A percentile compares a stretch with the other conserved stretches of the same genome.
Evolutionary conservation across 1,284 basidiomycete species (phyloP).

Genomic region (Malassezia restricta): DNA sequence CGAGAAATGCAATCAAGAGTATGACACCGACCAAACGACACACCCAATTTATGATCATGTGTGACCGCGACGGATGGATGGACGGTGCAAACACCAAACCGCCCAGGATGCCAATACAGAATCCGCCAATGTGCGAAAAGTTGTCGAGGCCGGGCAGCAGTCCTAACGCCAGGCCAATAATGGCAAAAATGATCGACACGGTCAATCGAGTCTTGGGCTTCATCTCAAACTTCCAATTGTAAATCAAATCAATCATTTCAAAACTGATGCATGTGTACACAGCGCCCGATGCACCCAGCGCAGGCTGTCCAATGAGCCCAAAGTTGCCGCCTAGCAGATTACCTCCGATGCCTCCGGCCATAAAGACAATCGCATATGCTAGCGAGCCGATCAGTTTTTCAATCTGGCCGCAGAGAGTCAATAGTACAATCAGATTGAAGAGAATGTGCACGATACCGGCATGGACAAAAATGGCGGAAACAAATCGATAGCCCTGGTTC

Average conservation of each 20-base stretch:
- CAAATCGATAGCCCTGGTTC: constrained; percentile 72
- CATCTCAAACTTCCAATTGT: constrained; percentile 69
- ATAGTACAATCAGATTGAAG: constrained; percentile 78
- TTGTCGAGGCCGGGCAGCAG: constrained; percentile 45
- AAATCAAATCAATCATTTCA: constrained; percentile 65
- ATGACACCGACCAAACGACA: constrained; percentile 64
- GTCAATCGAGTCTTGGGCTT: constrained; percentile 52
- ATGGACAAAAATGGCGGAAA: constrained; percentile 59
- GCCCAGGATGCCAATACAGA: constrained; percentile 53
- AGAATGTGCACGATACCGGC: constrained; percentile 72
- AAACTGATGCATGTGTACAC: constrained; percentile 85
- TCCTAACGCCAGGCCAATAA: constrained; percentile 73
- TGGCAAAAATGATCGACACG: constrained; percentile 69
- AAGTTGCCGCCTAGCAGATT: constrained; percentile 68
- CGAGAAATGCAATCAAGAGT: constrained; percentile 64
- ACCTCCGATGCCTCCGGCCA: constrained; percentile 76
- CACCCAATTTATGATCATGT: constrained; percentile 62
- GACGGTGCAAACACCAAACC: constrained; percentile 71
- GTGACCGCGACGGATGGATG: constrained; percentile 61
- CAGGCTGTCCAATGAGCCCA: constrained; percentile 72
- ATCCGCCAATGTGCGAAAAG: constrained; percentile 50
- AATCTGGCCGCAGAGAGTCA: constrained; percentile 65
- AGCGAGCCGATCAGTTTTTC: constrained; percentile 54
- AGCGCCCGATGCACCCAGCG: constrained; percentile 77
- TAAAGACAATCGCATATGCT: constrained; percentile 69